Percentiles rank a stretch among this genome's conserved stretches.
phyloP scores from a whole-genome alignment of 2,329 filamentous ascomycete genomes.

The Sporothrix phasma region DNA sequence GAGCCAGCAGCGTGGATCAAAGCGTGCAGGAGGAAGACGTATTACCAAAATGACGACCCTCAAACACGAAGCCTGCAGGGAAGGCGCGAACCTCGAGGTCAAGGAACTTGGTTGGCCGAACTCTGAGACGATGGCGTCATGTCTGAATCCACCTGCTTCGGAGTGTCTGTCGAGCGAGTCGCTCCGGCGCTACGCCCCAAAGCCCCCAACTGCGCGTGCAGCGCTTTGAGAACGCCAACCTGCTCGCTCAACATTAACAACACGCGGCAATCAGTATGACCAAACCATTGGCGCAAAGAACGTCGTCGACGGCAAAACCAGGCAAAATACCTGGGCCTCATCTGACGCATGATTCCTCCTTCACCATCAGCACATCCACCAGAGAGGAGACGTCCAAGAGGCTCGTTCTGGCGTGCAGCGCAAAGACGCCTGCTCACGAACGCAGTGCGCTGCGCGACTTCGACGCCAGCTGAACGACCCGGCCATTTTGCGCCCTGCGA shows the following conservation, averaged over 20 bases:
- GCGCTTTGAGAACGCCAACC: constrained; percentile 96
- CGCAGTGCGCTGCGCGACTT: constrained; percentile 92
- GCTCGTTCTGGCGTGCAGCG: constrained; percentile 87
- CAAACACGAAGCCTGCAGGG: constrained; percentile 87
- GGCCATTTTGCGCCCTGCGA: constrained; percentile 91
- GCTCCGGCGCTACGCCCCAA: constrained; percentile 90
- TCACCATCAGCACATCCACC: constrained; percentile 98
- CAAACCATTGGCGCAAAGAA: constrained; percentile 97
- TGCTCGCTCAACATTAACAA: constrained; percentile 87
- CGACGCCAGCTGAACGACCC: constrained; percentile 89
- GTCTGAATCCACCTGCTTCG: constrained; percentile 90
- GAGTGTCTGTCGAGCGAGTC: constrained; percentile 93
- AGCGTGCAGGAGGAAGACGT: constrained; percentile 98
- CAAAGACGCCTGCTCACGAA: constrained; percentile 98
- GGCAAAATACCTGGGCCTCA: constrained; percentile 94
- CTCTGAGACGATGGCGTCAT: constrained; percentile 87
- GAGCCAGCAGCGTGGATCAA: constrained; percentile 60
- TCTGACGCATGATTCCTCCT: constrained; percentile 95
- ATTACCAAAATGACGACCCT: constrained; percentile 99
- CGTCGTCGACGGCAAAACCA: constrained; percentile 93
- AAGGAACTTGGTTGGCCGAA: constrained; percentile 82
- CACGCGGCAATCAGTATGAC: constrained; percentile 87
- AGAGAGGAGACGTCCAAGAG: constrained; percentile 98
- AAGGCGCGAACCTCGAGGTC: constrained; percentile 66
- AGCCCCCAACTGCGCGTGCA: constrained; percentile 94